Evolutionary conservation across 352 stramenopile genomes (phyloP).

Genomic region (Phytophthora constricta): DNA sequence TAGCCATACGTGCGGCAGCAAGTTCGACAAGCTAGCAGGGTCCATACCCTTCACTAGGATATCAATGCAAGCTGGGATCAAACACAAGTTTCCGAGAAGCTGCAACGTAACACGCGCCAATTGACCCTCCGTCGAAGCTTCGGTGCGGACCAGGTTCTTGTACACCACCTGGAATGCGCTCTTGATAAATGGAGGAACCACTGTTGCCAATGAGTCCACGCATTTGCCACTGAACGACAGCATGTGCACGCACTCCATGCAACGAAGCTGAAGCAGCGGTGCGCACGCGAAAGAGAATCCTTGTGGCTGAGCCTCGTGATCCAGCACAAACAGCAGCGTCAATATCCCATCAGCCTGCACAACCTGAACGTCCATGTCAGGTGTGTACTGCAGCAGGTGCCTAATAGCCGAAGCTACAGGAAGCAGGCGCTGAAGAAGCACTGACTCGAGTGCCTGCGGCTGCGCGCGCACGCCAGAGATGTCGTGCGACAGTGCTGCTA

Average conservation of each 20-base stretch:
- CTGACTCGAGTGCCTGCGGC: conserved; percentile 67
- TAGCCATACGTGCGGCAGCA: conserved; percentile 81
- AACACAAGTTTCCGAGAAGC: conserved; percentile 83
- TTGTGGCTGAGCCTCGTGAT: conserved; percentile 83
- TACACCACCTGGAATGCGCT: conserved; percentile 88
- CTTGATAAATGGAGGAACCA: conserved; percentile 85
- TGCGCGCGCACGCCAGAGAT: conserved; percentile 76
- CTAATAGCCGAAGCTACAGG: conserved; percentile 81
- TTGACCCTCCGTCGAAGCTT: conserved; percentile 84
- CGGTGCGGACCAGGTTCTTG: conserved; percentile 76
- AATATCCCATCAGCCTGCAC: conserved; percentile 78
- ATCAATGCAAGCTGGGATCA: conserved; percentile 88
- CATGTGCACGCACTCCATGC: conserved; percentile 88
- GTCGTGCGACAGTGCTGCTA: conserved; percentile 75
- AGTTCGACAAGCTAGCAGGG: conserved; percentile 64
- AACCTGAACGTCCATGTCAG: conserved; percentile 86
- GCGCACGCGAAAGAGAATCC: conserved; percentile 81
- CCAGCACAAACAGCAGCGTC: conserved; percentile 76
- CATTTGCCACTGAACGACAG: conserved; percentile 88
- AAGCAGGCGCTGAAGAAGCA: conserved; percentile 75
- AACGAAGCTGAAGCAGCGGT: conserved; percentile 80
- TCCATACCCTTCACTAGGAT: conserved; percentile 91
- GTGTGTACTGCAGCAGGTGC: conserved; percentile 81
- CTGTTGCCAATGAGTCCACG: conserved; percentile 74
- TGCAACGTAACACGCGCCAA: conserved; percentile 82